Percentiles rank a stretch among this genome's conserved stretches.
These are phyloP conservation scores for Ogataea trehaloabstinens DNA, from an alignment of 805 yeast species.

Conservation along the genomic window DNA sequence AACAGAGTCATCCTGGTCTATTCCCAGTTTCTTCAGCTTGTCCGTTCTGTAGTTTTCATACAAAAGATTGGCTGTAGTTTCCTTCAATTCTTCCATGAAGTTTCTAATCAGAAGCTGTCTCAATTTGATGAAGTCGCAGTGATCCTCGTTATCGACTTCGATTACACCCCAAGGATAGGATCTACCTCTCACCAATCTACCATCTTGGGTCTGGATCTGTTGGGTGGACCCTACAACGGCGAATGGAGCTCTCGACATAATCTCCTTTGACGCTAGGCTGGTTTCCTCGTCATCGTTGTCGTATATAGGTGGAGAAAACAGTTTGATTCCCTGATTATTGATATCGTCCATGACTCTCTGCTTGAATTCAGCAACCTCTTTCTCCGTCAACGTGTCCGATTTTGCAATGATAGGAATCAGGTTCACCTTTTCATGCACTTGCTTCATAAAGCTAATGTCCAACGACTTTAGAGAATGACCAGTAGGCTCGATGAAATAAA, in stretches of 20 bases:
- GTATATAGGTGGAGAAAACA: slow-evolving; percentile 75
- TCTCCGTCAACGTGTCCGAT: slow-evolving; percentile 88
- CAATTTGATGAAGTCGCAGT: slow-evolving; percentile 86
- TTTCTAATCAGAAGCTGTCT: slow-evolving; percentile 87
- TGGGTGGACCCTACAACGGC: slow-evolving; percentile 91
- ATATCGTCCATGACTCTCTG: slow-evolving; percentile 76
- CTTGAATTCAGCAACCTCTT: slow-evolving; percentile 77
- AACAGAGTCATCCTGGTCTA: slow-evolving; percentile 89
- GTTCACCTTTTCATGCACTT: slow-evolving; percentile 86
- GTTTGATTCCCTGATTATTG: slow-evolving; percentile 64
- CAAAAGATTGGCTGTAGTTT: slow-evolving; percentile 68
- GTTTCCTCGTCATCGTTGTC: slow-evolving; percentile 83
- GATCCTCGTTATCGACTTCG: slow-evolving; percentile 92
- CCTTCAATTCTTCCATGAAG: slow-evolving; percentile 91
- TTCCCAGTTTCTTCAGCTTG: slow-evolving; percentile 77
- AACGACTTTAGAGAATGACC: slow-evolving; percentile 89
- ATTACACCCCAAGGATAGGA: slow-evolving; percentile 96
- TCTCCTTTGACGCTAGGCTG: slow-evolving; percentile 57
- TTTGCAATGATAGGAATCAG: slow-evolving; percentile 93
- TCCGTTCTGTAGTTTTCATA: slow-evolving; percentile 90
- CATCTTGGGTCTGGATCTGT: slow-evolving; percentile 67
- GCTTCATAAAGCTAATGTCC: slow-evolving; percentile 85
- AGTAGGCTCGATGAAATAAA: slow-evolving; percentile 95
- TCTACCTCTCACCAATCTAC: slow-evolving; percentile 85
- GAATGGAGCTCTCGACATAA: slow-evolving; percentile 77